Evolutionary conservation across 2,329 filamentous ascomycete species (phyloP).

Genomic region (Penicillium decumbens): DNA sequence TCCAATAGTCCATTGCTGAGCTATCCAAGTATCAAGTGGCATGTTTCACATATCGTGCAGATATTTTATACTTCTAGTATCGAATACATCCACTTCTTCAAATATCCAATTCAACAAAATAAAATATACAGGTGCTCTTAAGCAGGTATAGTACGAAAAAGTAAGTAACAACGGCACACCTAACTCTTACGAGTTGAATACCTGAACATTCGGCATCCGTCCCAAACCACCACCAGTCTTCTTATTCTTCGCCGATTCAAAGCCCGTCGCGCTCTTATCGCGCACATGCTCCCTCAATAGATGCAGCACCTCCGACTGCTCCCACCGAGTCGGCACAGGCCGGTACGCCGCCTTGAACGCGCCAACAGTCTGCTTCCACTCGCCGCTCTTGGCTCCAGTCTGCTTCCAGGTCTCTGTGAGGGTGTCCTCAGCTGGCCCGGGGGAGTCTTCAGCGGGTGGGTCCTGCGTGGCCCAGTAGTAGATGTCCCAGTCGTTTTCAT

Average conservation of each 20-base stretch:
- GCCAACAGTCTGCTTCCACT: constrained; percentile 96
- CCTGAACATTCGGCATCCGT: constrained; percentile 47
- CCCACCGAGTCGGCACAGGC: constrained; percentile 82
- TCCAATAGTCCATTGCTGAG: too few species aligned
- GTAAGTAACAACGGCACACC: background rate
- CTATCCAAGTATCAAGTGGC: too few species aligned
- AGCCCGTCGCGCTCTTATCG: constrained; percentile 55
- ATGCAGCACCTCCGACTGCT: constrained; percentile 70
- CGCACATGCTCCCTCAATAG: constrained; percentile 78
- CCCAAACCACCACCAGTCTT: constrained; percentile 41
- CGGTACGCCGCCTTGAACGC: constrained; percentile 91
- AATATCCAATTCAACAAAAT: background rate
- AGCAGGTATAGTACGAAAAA: background rate
- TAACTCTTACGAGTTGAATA: constrained; percentile 31
- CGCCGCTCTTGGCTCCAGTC: constrained; percentile 58
- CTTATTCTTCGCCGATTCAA: constrained; percentile 38
- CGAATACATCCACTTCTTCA: background rate
- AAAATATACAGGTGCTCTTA: background rate
- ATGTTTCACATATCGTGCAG: too few species aligned
- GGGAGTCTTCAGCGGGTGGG: constrained; percentile 45
- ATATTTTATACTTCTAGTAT: background rate
- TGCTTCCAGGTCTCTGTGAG: constrained; percentile 48
- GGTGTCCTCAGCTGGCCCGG: constrained; percentile 42
- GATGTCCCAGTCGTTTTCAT: constrained; percentile 99
- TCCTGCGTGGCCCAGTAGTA: constrained; percentile 99